Evolutionary conservation across 78 protist species (phyloP).

Genomic region (Speleostelium caveatum): DNA sequence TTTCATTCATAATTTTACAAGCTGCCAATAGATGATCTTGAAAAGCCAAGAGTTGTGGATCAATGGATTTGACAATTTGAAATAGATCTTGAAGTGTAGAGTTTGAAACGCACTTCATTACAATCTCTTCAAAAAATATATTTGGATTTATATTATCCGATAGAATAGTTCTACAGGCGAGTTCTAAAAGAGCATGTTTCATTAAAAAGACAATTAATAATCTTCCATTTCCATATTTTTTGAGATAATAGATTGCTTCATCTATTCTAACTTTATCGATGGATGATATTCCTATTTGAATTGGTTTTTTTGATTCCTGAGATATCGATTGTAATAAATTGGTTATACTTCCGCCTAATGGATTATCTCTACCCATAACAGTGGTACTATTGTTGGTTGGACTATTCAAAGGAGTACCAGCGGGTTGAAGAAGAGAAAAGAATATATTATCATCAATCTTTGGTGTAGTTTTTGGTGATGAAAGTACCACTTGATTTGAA

Average conservation of each 20-base stretch:
- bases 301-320: background rate
- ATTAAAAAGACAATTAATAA: slow-evolving; percentile 47
- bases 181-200: slow-evolving; percentile 44
- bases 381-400: background rate
- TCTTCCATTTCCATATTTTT: slow-evolving; percentile 60
- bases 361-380: too few species aligned
- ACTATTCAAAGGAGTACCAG: background rate
- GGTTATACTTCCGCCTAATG: background rate
- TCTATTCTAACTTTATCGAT: slow-evolving; percentile 28
- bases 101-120: slow-evolving; percentile 1
- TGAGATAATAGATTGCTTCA: slow-evolving; percentile 72
- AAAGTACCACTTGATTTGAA: background rate
- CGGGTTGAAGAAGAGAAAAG: slow-evolving; percentile 30
- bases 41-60: slow-evolving; percentile 24
- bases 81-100: slow-evolving; percentile 23
- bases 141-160: background rate
- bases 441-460: slow-evolving; percentile 58
- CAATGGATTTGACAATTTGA: slow-evolving; percentile 20
- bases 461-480: background rate
- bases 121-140: slow-evolving; percentile 71
- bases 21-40: slow-evolving; percentile 46
- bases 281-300: background rate
- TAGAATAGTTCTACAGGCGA: slow-evolving; percentile 31
- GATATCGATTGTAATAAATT: background rate
- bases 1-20: slow-evolving; percentile 72